Conservation (phyloP, 768 basidiomycete species). For the Panaeolus papilionaceus region DNA sequence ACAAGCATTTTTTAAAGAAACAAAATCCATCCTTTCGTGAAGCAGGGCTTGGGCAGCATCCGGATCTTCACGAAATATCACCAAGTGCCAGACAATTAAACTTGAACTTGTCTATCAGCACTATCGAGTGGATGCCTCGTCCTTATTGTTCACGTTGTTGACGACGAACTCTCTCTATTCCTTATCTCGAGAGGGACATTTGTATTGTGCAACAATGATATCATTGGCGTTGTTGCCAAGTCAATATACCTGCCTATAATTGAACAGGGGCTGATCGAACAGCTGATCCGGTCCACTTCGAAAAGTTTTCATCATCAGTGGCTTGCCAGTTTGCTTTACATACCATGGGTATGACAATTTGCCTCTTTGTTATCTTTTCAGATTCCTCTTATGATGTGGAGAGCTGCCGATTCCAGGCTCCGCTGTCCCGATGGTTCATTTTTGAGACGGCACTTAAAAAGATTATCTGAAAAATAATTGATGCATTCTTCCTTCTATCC, state of each 20-base stretch:
- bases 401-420: not conserved
- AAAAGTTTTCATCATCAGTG: not conserved
- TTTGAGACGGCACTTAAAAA: slow-evolving; percentile 8
- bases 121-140: too few species aligned
- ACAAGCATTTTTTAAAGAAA: too few species aligned
- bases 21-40: too few species aligned
- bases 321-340: not conserved
- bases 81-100: too few species aligned
- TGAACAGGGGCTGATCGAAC: not conserved
- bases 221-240: not conserved
- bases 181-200: not conserved
- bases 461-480: not conserved
- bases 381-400: not conserved
- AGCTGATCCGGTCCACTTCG: slow-evolving; percentile 7
- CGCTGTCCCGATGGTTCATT: slow-evolving; percentile 9
- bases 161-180: not conserved
- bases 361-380: not conserved
- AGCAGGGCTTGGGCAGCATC: too few species aligned
- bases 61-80: too few species aligned
- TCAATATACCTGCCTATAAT: not conserved
- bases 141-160: too few species aligned
- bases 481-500: not conserved
- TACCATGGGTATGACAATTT: not conserved
- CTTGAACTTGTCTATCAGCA: too few species aligned
- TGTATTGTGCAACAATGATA: slow-evolving; percentile 2